phyloP scores from a whole-genome alignment of 2,329 filamentous ascomycete genomes.

The Nemania diffusa region DNA sequence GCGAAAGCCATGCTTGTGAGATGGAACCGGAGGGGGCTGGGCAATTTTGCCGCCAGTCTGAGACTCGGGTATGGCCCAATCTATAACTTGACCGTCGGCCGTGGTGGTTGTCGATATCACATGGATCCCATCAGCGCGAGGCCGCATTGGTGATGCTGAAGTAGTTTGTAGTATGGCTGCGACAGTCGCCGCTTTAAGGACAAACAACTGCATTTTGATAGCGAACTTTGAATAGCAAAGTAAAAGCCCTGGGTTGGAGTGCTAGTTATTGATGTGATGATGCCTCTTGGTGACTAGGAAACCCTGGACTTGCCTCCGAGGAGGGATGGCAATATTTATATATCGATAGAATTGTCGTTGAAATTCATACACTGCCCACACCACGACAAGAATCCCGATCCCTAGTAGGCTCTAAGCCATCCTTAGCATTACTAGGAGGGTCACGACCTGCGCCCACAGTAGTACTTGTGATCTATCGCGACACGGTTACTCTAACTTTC shows the following conservation, averaged over 20 bases:
- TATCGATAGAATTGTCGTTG: background rate
- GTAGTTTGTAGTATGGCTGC: slow-evolving; percentile 25
- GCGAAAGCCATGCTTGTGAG: slow-evolving; percentile 14
- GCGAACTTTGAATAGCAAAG: background rate
- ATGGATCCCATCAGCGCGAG: slow-evolving; percentile 14
- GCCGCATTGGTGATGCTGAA: slow-evolving; percentile 22
- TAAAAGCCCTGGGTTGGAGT: background rate
- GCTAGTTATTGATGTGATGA: background rate
- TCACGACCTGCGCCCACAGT: slow-evolving; percentile 2
- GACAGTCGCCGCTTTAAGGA: slow-evolving; percentile 35
- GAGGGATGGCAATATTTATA: slow-evolving; percentile 25
- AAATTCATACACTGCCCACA: background rate
- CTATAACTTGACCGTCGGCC: slow-evolving; percentile 29
- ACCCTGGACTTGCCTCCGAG: background rate
- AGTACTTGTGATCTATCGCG: slow-evolving; percentile 27
- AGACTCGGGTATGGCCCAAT: slow-evolving; percentile 35
- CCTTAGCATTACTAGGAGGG: slow-evolving; percentile 27
- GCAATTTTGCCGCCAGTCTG: slow-evolving; percentile 24
- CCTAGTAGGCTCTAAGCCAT: slow-evolving; percentile 16
- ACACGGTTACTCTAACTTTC: slow-evolving; percentile 28
- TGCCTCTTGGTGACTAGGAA: slow-evolving; percentile 3
- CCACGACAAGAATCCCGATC: background rate
- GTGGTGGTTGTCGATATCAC: slow-evolving; percentile 34
- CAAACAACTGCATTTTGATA: slow-evolving; percentile 26
- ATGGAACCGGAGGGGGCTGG: slow-evolving; percentile 21